phyloP scores from a whole-genome alignment of 2,329 filamentous ascomycete species.

The Colletotrichum sublineola region DNA sequence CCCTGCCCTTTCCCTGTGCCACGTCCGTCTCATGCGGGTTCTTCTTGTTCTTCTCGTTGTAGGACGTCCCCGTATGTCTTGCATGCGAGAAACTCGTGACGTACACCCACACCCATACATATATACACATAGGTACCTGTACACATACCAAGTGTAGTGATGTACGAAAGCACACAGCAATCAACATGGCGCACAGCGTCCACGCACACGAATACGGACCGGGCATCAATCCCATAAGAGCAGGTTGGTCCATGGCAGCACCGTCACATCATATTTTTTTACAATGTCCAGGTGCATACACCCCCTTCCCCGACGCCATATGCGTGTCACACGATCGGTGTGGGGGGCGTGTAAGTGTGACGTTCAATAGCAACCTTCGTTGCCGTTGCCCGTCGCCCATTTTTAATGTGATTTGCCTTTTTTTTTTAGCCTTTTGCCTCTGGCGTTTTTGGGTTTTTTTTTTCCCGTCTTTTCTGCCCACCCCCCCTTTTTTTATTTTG shows the following conservation, averaged over 20 bases:
- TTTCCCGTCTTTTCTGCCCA: no score
- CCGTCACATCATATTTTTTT: no score
- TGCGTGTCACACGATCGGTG: slow-evolving; percentile 11
- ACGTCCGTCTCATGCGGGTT: not conserved
- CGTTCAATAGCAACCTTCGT: not conserved
- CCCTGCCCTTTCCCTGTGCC: not conserved
- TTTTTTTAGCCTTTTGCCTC: not conserved
- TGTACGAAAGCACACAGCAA: not conserved
- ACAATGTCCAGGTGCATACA: not conserved
- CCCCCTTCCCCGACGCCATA: not conserved
- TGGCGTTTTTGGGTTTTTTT: not conserved
- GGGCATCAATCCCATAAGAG: not conserved
- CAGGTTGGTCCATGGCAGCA: not conserved
- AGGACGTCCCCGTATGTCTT: not conserved
- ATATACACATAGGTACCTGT: not conserved
- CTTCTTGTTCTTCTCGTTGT: not conserved
- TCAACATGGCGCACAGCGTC: not conserved
- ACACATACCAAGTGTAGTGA: not conserved
- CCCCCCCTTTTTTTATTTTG: not conserved
- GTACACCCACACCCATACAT: not conserved
- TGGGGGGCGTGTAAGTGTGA: not conserved
- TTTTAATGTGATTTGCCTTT: not conserved
- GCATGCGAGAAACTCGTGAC: not conserved
- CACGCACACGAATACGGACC: not conserved
- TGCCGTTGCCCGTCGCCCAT: not conserved